Percentiles rank a stretch among this genome's conserved stretches.
Evolutionary conservation across 2,329 filamentous ascomycete species (phyloP).

Genomic region (Colletotrichum phormii): DNA sequence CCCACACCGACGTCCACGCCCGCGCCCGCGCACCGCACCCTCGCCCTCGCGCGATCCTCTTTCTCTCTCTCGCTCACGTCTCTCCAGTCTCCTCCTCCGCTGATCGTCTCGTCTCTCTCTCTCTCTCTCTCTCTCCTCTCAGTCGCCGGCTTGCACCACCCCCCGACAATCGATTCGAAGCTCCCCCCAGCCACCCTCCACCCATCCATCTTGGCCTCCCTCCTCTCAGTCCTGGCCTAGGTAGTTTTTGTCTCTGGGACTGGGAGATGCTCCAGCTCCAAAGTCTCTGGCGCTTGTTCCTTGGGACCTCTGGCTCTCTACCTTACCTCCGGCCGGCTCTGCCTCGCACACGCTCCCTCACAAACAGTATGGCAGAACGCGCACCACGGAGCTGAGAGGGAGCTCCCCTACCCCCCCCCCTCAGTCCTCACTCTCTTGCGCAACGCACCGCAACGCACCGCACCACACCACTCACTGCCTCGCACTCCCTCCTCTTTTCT

Average conservation of each 20-base stretch:
- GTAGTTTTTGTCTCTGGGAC: constrained; percentile 2
- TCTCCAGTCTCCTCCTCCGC: not conserved
- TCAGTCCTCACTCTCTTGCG: constrained; percentile 14
- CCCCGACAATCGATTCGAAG: constrained; percentile 32
- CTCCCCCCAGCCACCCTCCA: constrained; percentile 34
- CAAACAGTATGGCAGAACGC: constrained; percentile 28
- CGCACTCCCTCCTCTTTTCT: constrained; percentile 22
- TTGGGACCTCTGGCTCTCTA: constrained; percentile 7
- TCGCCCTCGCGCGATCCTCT: not conserved
- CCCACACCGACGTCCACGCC: not conserved
- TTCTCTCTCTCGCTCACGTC: not conserved
- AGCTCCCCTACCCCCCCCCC: constrained; percentile 5
- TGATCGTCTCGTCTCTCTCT: constrained; percentile 7
- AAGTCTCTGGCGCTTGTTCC: constrained; percentile 16
- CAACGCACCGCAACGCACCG: constrained; percentile 15
- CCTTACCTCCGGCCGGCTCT: constrained; percentile 8
- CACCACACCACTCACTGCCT: constrained; percentile 13
- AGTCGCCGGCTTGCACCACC: not conserved
- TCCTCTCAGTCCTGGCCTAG: constrained; percentile 2
- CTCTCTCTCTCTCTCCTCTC: not conserved
- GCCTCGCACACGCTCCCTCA: constrained; percentile 30
- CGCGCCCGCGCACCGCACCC: not conserved
- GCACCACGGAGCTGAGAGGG: constrained; percentile 28
- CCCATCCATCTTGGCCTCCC: constrained; percentile 21
- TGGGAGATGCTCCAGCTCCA: constrained; percentile 25